Conservation (phyloP, 176 grass and related monocot species). For the Bromus sterilis region DNA sequence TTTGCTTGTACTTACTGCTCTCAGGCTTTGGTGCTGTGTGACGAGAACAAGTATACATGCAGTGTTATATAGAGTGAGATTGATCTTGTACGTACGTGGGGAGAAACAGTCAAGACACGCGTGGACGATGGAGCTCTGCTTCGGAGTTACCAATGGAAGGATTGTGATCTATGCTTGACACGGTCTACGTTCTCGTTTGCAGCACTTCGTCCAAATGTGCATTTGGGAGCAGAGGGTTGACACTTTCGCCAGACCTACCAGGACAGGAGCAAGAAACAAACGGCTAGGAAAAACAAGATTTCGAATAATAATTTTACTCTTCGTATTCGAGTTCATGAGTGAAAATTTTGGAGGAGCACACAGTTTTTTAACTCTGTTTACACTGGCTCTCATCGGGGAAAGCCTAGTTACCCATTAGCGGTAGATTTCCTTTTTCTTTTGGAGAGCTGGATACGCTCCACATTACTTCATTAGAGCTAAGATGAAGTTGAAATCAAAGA, state of each 20-base stretch:
- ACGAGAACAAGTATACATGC: background rate
- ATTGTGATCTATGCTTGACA: background rate
- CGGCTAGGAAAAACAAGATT: background rate
- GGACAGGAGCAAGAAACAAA: background rate
- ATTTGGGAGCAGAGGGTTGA: background rate
- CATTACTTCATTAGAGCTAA: background rate
- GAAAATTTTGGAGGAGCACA: background rate
- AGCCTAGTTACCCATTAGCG: background rate
- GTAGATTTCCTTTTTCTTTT: background rate
- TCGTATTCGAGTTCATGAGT: background rate
- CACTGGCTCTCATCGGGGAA: too few relatives aligned
- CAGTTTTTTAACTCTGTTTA: background rate
- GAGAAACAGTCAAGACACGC: conserved; percentile 1
- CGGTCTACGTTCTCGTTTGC: background rate
- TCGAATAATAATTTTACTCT: background rate
- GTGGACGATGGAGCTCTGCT: background rate
- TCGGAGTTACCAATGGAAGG: background rate
- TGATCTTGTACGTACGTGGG: background rate
- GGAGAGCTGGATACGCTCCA: background rate
- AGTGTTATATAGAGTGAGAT: background rate
- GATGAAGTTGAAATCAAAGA: background rate
- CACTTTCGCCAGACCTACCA: background rate
- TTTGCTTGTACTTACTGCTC: background rate
- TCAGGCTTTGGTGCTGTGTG: background rate
- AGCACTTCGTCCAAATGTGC: background rate